Percentiles rank a stretch among this genome's conserved stretches.
Evolutionary conservation across 2,329 filamentous ascomycete species (phyloP).

Genomic region (Fusarium pseudograminearum): DNA sequence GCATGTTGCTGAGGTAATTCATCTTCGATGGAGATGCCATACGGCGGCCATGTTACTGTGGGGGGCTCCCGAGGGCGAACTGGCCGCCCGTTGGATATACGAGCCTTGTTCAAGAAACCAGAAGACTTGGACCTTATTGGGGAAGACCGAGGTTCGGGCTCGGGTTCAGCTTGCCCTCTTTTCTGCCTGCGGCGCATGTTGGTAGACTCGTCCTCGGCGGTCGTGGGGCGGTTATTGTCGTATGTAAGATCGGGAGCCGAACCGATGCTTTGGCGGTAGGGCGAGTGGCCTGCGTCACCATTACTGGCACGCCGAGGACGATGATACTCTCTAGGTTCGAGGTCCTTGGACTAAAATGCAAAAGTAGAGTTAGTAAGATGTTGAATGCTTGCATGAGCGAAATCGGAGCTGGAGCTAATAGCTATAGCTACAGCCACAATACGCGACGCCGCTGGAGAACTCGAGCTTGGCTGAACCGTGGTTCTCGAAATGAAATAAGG

Average conservation of each 20-base stretch:
- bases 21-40: slow-evolving; percentile 60
- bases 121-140: slow-evolving; percentile 35
- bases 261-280: slow-evolving; percentile 49
- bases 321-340: slow-evolving; percentile 39
- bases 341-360: slow-evolving; percentile 26
- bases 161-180: slow-evolving; percentile 53
- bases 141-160: slow-evolving; percentile 34
- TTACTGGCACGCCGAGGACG: slow-evolving; percentile 40
- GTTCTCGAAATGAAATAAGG: background rate
- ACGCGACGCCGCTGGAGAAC: slow-evolving; percentile 20
- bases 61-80: slow-evolving; percentile 51
- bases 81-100: slow-evolving; percentile 34
- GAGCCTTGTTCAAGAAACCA: slow-evolving; percentile 30
- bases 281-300: slow-evolving; percentile 19
- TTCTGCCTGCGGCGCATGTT: slow-evolving; percentile 57
- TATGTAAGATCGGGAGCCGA: slow-evolving; percentile 52
- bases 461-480: slow-evolving; percentile 18
- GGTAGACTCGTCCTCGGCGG: slow-evolving; percentile 37
- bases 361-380: slow-evolving; percentile 21
- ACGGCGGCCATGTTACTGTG: slow-evolving; percentile 67
- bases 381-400: slow-evolving; percentile 13
- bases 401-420: slow-evolving; percentile 25
- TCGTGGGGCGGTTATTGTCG: slow-evolving; percentile 35
- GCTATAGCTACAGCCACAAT: slow-evolving; percentile 28
- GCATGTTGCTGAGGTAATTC: slow-evolving; percentile 67